phyloP scores from a whole-genome alignment of 2,329 filamentous ascomycete species.

The Talaromyces islandicus region DNA sequence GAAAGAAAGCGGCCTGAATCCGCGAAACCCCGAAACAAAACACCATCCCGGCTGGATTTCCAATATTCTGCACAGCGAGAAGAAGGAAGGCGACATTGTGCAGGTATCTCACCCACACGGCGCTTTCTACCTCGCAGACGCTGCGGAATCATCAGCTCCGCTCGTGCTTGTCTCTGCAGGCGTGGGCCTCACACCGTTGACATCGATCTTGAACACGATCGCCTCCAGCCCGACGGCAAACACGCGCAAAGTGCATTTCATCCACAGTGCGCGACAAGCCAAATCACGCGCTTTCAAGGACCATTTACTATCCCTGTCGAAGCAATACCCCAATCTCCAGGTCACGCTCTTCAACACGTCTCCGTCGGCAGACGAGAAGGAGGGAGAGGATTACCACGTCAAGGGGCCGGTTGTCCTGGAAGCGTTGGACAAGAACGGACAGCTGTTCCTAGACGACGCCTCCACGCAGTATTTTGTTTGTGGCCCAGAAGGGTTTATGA shows the following conservation, averaged over 20 bases:
- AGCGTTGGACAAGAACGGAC: slow-evolving; percentile 45
- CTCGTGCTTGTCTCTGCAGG: slow-evolving; percentile 59
- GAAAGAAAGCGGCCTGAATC: slow-evolving; percentile 50
- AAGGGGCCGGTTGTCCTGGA: slow-evolving; percentile 55
- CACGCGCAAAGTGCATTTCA: slow-evolving; percentile 50
- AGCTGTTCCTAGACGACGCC: slow-evolving; percentile 51
- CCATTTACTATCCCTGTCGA: slow-evolving; percentile 43
- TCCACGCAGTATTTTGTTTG: slow-evolving; percentile 65
- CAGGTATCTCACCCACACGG: slow-evolving; percentile 62
- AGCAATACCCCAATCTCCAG: slow-evolving; percentile 42
- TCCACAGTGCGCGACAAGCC: slow-evolving; percentile 51
- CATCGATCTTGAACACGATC: slow-evolving; percentile 56
- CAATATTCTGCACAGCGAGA: slow-evolving; percentile 60
- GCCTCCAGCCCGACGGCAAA: slow-evolving; percentile 35
- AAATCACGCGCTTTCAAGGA: slow-evolving; percentile 48
- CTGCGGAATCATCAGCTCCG: slow-evolving; percentile 39
- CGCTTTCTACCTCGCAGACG: slow-evolving; percentile 49
- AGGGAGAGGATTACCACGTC: slow-evolving; percentile 55
- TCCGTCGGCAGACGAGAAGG: slow-evolving; percentile 40
- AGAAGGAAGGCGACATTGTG: slow-evolving; percentile 56
- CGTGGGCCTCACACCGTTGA: slow-evolving; percentile 54
- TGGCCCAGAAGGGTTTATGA: slow-evolving; percentile 66
- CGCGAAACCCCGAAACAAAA: slow-evolving; percentile 34
- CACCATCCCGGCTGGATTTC: slow-evolving; percentile 61
- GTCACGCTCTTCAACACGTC: slow-evolving; percentile 55